A percentile compares a stretch with the other conserved stretches of the same genome.
These are phyloP conservation scores for Lasiodiplodia gonubiensis DNA, from an alignment of 2,329 filamentous ascomycete genomes.

Conservation along the genomic window DNA sequence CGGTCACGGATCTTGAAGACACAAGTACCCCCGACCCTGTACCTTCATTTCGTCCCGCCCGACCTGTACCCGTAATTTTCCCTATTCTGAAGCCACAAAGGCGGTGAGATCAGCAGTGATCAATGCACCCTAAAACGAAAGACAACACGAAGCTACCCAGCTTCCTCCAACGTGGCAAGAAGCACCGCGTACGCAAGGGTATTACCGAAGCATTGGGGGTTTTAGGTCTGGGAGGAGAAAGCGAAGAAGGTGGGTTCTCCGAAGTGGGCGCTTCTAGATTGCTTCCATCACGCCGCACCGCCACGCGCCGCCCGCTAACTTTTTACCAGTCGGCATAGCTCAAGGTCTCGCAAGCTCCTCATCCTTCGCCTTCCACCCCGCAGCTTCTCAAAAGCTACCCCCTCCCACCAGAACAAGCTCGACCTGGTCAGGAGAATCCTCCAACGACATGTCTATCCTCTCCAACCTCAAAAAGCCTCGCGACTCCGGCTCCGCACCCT, in stretches of 20 bases:
- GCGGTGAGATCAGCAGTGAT: slow-evolving; percentile 30
- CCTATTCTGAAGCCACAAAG: slow-evolving; percentile 23
- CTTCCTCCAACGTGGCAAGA: slow-evolving; percentile 25
- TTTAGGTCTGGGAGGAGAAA: slow-evolving; percentile 27
- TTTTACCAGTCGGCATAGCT: slow-evolving; percentile 8
- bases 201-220: slow-evolving; percentile 27
- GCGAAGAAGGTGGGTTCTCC: slow-evolving; percentile 27
- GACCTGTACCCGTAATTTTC: slow-evolving; percentile 25
- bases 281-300: slow-evolving; percentile 24
- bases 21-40: slow-evolving; percentile 22
- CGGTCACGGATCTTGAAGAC: slow-evolving; percentile 7
- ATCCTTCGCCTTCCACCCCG: slow-evolving; percentile 23
- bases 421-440: slow-evolving; percentile 13
- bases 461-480: slow-evolving; percentile 26
- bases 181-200: slow-evolving; percentile 29
- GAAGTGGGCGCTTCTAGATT: slow-evolving; percentile 26
- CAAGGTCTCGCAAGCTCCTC: slow-evolving; percentile 12
- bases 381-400: slow-evolving; percentile 1
- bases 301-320: slow-evolving; percentile 26
- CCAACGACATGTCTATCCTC: slow-evolving; percentile 28
- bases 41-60: slow-evolving; percentile 24
- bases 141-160: slow-evolving; percentile 20
- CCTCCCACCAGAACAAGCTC: slow-evolving; percentile 7
- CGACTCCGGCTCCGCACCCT: slow-evolving; percentile 23
- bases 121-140: slow-evolving; percentile 30